Evolutionary conservation across 2,329 filamentous ascomycete species (phyloP), one percentile per base, ranked within the genome.

Genomic region (Hymenoscyphus infarciens): DNA sequence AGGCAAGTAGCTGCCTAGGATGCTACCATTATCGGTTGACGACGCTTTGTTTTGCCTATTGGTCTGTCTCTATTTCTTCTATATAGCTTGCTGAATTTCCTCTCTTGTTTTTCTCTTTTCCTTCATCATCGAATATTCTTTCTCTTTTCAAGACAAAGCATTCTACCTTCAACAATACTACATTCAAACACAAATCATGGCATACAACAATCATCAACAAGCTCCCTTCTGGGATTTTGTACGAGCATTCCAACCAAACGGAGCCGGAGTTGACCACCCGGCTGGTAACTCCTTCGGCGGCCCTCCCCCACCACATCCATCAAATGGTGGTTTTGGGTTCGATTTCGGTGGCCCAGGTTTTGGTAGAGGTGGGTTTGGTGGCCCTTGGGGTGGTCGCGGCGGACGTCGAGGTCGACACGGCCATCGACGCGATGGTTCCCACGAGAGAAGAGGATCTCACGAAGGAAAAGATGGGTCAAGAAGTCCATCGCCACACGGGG

Each of bases 191-290:
- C 58, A 52, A 58, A 42, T 56, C 60, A 73, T 72, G 70, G 68
- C 69, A 66, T 71, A 71, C 64, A 70, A 70, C 62, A 69, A 71
- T 58, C 59, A 70, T 55, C 68, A 70, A 62, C 66, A 72, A 66
- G 59, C 62, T 61, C 66, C 71, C 25, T 73, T 73, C 39, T 73
- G 71, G 72, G 69, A 72, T 57, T 73, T 70, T 52, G 58, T 70
- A 45, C 64, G 67, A 67, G 61, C 66, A 27, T 67, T 71, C 61
- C 66, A 71, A 56, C 64, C 62, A 25, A 68, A 67, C 39, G 71
- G 70, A 66, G 67, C 64, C 31, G 71, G 71, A 57, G 68, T 72
- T 52, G 71, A 74, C 54, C 71, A 72, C 39, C 62, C 67, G 55
- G 60, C 65, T 31, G 67, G 59, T 57, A 57, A 31, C 39, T 31